Base-by-base conservation (phyloP, 257 asterid genomes). In the Ligustrum vulgare region DNA sequence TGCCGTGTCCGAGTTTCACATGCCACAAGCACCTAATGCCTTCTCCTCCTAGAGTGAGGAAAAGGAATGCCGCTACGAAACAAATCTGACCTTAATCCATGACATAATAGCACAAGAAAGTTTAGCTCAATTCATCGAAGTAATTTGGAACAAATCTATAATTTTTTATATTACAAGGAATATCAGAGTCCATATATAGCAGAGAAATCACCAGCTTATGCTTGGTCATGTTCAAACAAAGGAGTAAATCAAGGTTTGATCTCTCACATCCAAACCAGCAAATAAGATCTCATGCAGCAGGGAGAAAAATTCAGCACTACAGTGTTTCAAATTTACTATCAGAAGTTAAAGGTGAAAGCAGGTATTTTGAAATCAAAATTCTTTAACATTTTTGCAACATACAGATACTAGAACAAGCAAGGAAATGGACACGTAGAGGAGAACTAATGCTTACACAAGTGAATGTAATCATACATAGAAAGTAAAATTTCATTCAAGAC, bases 291-390 rank as follows among this genome's bases (percentile, higher is more conserved):
- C 18, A 73, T 23, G 63, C 63, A 72, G 35, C 62, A 18, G 39
- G 22, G 41, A 23, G 35, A 49, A 39, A 72, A 28, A 41, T 45
- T 33, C n/a, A 64, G 18, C 36, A 16, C 35, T 18, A 58, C 25
- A 16, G 20, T 15, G 15, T 12, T 35, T 60, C 22, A 34, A 31
- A 18, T 45, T 45, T 15, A 66, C 35, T 32, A 49, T 76, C 68
- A 58, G 67, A 60, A 23, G 25, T 72, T 70, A 74, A 56, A 63
- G 75, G 67, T 60, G 67, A 60, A 60, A 60, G 32, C 32, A 16
- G 2, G 35, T 2, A 51, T 51, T 6, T 8, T 51, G 31, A 28
- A 28, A 28, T 28, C 31, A 28, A 51, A 51, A 51, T n/a, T n/a
- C 6, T 51, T 15, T 18, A 51, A 7, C 5, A 18, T 16, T n/a